Evolutionary conservation across 768 basidiomycete species (phyloP).

Genomic region (Russula lepida): DNA sequence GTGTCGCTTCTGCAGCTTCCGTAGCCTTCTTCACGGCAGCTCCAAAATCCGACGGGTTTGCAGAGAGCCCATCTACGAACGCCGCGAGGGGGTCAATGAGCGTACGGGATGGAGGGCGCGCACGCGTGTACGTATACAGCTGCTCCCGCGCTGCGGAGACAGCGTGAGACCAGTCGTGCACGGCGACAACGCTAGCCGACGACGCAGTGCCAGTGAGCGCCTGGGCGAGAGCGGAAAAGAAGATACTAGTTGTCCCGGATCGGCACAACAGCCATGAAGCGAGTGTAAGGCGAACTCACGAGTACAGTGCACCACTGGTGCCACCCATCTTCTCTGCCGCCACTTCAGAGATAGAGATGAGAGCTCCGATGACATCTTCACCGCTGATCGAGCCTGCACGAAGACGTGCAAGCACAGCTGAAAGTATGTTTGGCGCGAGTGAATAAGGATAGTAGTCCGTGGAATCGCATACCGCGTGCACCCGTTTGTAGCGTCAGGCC

Average conservation of each 20-base stretch:
- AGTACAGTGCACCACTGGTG: constrained; percentile 85
- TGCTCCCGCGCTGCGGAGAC: constrained; percentile 48
- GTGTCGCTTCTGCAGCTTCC: constrained; percentile 66
- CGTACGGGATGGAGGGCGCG: constrained; percentile 83
- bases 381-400: constrained; percentile 49
- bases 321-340: constrained; percentile 87
- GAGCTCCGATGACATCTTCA: constrained; percentile 51
- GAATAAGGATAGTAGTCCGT: background rate
- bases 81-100: constrained; percentile 86
- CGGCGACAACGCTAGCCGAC: constrained; percentile 33
- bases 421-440: background rate
- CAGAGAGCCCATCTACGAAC: constrained; percentile 48
- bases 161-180: constrained; percentile 52
- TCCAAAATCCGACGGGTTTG: constrained; percentile 30
- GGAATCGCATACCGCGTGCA: constrained; percentile 44
- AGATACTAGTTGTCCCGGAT: constrained; percentile 49
- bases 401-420: constrained; percentile 56
- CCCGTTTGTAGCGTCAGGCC: constrained; percentile 67
- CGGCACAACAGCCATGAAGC: no score
- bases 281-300: constrained; percentile 41
- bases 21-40: constrained; percentile 52
- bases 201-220: constrained; percentile 45
- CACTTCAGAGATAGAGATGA: constrained; percentile 61
- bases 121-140: constrained; percentile 78
- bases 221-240: constrained; percentile 82